Conservation (phyloP, 2,329 filamentous ascomycete genomes). For the Penicillium rolfsii region DNA sequence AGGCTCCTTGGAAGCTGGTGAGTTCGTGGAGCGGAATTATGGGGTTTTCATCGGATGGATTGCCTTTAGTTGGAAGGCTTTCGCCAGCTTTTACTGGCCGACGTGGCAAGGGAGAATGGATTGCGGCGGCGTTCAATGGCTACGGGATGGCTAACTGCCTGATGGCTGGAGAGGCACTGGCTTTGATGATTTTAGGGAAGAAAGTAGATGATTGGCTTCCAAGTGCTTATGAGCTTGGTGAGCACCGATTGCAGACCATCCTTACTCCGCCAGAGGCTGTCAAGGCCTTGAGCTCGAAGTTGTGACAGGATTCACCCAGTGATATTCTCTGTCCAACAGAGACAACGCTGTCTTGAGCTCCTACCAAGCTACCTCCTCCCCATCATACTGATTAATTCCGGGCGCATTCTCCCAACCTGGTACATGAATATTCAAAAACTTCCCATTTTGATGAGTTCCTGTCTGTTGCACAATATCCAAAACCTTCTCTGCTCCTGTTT, state of each 20-base stretch:
- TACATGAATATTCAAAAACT: constrained; percentile 51
- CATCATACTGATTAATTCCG: constrained; percentile 45
- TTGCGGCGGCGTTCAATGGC: constrained; percentile 66
- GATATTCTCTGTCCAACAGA: too few species aligned
- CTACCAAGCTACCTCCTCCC: constrained; percentile 40
- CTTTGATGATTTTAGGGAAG: constrained; percentile 35
- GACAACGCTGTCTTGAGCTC: not conserved
- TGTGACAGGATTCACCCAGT: constrained; percentile 7
- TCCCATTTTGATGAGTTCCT: constrained; percentile 50
- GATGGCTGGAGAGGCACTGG: constrained; percentile 34
- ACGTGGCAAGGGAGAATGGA: constrained; percentile 47
- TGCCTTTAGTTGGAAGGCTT: constrained; percentile 56
- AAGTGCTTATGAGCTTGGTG: constrained; percentile 28
- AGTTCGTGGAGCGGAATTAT: constrained; percentile 49
- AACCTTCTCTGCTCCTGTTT: constrained; percentile 44
- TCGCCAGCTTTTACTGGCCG: constrained; percentile 45
- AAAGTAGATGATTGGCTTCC: constrained; percentile 33
- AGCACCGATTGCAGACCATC: constrained; percentile 20
- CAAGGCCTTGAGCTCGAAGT: constrained; percentile 20
- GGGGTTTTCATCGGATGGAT: constrained; percentile 55
- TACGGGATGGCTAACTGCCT: constrained; percentile 66
- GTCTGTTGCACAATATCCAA: constrained; percentile 51
- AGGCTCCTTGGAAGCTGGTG: constrained; percentile 26
- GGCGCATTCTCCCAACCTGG: constrained; percentile 42
- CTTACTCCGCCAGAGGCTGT: constrained; percentile 20